Evolutionary conservation across 192 early-diverging fungal species (phyloP), one percentile per base, ranked within the genome.

Genomic region (Coemansia sp.): DNA sequence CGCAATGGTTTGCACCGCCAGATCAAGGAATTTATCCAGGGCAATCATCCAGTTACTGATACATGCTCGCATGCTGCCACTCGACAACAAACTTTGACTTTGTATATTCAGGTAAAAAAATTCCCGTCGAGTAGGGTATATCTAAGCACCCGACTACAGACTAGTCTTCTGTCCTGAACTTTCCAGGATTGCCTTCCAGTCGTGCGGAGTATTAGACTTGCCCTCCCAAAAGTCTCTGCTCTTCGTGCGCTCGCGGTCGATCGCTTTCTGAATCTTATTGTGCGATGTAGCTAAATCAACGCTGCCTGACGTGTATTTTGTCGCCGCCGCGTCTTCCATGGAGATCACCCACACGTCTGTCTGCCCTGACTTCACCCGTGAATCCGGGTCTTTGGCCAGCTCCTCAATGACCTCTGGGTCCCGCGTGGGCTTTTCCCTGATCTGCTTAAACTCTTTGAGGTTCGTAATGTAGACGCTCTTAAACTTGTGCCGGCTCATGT

Each of bases 181-280:
- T 35, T 67, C 50, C 17, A 67, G 41, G 20, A 58, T 49, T 1
- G 63, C 50, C 43, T 44, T 61, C 75, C 75, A 77, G 56, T 77
- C 68, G 34, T 71, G 60, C 14, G 75, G 75, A 8, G 29, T 50
- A 32, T 77, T 77, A 6, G 59, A 48, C 21, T 55, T 62, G 46
- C 75, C 75, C 20, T 62, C 38, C 75, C 75, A 77, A 42, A 77
- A 77, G 17, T 58, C 64, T 45, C 60, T 77, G 60, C 69, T 77
- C 45, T 58, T 62, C 9, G 49, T 10, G 10, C 60, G 31, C 52
- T 66, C 75, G 4, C 23, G 15, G 2, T 63, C 55, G 22, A 77
- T 58, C 25, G 29, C 20, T 0, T 58, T 21, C 3, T 71, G 1
- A 27, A 77, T 62, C 20, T 43, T 17, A 12, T 51, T 50, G 55